Evolutionary conservation across 2,329 filamentous ascomycete species (phyloP).

Genomic region (Pseudocercospora eumusae): DNA sequence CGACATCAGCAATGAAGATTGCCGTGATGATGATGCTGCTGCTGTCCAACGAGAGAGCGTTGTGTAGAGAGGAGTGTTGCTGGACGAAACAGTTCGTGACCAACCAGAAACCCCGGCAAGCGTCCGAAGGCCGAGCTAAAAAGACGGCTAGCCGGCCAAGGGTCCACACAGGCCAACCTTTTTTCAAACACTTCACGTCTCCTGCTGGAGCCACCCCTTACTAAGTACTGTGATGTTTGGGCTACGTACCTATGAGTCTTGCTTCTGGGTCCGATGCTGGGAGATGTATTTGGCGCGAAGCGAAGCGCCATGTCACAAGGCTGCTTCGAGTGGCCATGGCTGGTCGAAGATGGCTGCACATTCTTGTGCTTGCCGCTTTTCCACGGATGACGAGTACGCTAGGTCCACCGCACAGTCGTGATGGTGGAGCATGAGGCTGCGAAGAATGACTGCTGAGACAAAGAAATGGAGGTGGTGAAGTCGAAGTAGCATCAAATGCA

Average conservation of each 20-base stretch:
- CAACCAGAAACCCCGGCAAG: slow-evolving; percentile 7
- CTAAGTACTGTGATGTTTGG: background rate
- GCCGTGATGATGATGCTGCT: no score
- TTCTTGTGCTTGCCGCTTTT: slow-evolving; percentile 22
- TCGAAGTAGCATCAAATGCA: slow-evolving; percentile 8
- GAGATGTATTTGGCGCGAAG: background rate
- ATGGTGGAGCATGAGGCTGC: slow-evolving; percentile 28
- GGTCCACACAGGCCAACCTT: background rate
- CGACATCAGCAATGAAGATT: background rate
- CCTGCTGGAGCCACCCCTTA: slow-evolving; percentile 11
- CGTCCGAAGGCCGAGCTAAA: background rate
- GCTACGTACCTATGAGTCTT: background rate
- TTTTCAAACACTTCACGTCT: slow-evolving; percentile 12
- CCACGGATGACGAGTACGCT: slow-evolving; percentile 7
- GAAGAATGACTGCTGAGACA: slow-evolving; percentile 28
- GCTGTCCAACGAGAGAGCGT: slow-evolving; percentile 4
- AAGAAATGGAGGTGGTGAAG: slow-evolving; percentile 20
- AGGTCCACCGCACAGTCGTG: slow-evolving; percentile 12
- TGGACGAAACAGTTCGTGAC: background rate
- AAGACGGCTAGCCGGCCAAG: background rate
- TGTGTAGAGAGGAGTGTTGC: background rate
- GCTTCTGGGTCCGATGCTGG: background rate
- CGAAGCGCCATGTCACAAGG: slow-evolving; percentile 21
- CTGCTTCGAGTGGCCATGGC: slow-evolving; percentile 6
- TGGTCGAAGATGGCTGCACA: slow-evolving; percentile 18